These are phyloP conservation scores for Myxozyma neotropica DNA, from an alignment of 805 yeast genomes.

Conservation along the genomic window DNA sequence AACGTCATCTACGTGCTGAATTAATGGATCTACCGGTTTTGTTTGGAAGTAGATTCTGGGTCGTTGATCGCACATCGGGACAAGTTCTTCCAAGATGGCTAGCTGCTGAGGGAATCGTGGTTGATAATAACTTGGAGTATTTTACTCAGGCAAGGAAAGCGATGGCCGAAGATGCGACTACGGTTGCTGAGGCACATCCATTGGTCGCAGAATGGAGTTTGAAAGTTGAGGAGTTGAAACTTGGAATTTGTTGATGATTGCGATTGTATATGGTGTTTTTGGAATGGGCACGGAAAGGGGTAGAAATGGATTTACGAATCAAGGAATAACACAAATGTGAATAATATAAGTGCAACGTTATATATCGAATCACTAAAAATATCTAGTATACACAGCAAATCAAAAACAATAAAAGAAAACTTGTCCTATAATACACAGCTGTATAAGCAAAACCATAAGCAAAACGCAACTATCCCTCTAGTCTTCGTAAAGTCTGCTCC, in stretches of 20 bases:
- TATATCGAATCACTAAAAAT: too few species aligned
- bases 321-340: too few species aligned
- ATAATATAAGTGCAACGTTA: too few species aligned
- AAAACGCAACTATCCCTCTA: slow-evolving; percentile 1
- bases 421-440: background rate
- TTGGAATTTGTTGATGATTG: too few species aligned
- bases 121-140: background rate
- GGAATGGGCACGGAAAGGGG: too few species aligned
- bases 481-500: slow-evolving; percentile 46
- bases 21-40: slow-evolving; percentile 13
- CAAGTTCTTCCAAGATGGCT: slow-evolving; percentile 17
- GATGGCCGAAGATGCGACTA: background rate
- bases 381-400: background rate
- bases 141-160: background rate
- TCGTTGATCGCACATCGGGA: slow-evolving; percentile 17
- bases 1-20: slow-evolving; percentile 10
- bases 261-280: too few species aligned
- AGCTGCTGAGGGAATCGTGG: background rate
- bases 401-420: background rate
- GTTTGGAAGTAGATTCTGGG: slow-evolving; percentile 17
- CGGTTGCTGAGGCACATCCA: slow-evolving; percentile 43
- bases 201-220: slow-evolving; percentile 53
- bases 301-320: too few species aligned
- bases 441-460: background rate
- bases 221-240: slow-evolving; percentile 22